Base-by-base conservation (phyloP, 139 green algal species). In the Coelastrella sp. region DNA sequence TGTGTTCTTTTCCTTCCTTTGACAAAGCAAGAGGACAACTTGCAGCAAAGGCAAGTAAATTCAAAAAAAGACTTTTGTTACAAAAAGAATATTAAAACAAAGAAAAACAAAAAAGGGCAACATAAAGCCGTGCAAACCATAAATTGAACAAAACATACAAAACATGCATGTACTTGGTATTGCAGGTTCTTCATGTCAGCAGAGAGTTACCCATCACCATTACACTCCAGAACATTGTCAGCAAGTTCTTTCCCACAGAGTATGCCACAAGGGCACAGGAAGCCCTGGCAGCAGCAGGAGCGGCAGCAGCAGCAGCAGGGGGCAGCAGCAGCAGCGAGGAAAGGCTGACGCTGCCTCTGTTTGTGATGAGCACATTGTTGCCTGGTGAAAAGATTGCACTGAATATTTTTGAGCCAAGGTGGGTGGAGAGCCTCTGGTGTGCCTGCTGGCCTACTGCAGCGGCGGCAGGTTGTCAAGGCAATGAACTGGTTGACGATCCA, bases 341-440 rank as follows among this genome's bases (percentile, higher is more conserved):
- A 65, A 25, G 19, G 22, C 56, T 75, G 73, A 84, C 66, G 7
- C 90, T 95, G 75, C 97, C 97, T 17, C 91, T 99, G 56, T 99
- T 99, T 90, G 97, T 99, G 22, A 98, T 99, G 97, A 93, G 89
- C 84, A 92, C 95, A 19, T 49, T 99, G 65, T 80, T 99, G 82
- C 97, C 97, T 3, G 96, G 97, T 0, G 96, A 99, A 92, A 93
- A 87, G 65, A 97, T 98, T 89, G 92, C 92, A 7, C 94, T 99
- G 49, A 99, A 99, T 93, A 98, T 99, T 25, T 99, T 99, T 89
- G 98, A 99, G 92, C 97, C 97, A 8, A 87, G 96, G 85, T 96
- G 93, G n/a, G 85, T 12, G 63, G 14, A 70, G 14, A 70, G 11
- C 12, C 63, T 20, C 14, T 15, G n/a, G n/a, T n/a, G 56, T 12